phyloP scores from a whole-genome alignment of 2,329 filamentous ascomycete genomes.

The Fusarium newnesense region DNA sequence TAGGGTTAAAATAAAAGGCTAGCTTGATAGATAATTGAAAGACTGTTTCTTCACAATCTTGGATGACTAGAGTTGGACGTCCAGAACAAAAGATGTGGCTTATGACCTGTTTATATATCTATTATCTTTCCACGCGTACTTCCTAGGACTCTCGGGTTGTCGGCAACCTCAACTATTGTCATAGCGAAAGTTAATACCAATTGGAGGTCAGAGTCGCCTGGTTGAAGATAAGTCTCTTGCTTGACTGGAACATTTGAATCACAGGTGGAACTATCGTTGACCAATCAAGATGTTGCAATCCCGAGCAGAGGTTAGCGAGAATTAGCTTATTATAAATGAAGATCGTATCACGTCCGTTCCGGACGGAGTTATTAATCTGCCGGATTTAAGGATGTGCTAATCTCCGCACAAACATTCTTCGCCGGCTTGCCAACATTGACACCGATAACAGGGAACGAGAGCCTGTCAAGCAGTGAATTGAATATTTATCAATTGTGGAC shows the following conservation, averaged over 20 bases:
- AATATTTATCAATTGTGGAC: background rate
- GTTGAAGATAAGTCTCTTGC: accelerated
- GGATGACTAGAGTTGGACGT: background rate
- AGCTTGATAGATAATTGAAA: background rate
- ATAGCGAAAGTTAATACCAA: accelerated
- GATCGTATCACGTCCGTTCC: background rate
- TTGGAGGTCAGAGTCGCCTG: accelerated
- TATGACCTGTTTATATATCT: background rate
- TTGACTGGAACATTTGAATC: accelerated
- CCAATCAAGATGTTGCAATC: background rate
- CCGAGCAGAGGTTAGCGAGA: background rate
- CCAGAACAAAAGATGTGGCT: background rate
- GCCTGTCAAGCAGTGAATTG: accelerated
- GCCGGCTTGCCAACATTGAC: accelerated
- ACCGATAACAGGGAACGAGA: background rate
- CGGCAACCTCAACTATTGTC: background rate
- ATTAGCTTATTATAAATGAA: background rate
- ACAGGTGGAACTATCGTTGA: background rate
- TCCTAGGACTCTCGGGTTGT: accelerated
- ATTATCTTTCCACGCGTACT: accelerated
- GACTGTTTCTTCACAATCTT: background rate
- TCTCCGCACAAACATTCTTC: background rate
- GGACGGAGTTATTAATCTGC: background rate
- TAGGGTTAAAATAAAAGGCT: accelerated
- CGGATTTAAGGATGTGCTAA: background rate